Evolutionary conservation across 768 basidiomycete species (phyloP).

Genomic region (Suillus paluster): DNA sequence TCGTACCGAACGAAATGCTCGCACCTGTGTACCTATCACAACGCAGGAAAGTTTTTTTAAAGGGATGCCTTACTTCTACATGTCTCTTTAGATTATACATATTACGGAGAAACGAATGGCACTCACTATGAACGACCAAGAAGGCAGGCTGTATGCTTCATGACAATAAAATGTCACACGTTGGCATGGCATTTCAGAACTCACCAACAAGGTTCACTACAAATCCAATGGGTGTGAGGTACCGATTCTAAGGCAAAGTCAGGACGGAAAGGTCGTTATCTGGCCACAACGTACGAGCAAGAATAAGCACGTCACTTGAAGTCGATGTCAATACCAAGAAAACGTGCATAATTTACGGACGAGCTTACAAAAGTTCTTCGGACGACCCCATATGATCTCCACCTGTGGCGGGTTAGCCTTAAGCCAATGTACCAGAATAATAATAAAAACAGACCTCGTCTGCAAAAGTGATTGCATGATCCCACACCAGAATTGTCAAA

Average conservation of each 20-base stretch:
- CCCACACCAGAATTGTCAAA: slow-evolving; percentile 55
- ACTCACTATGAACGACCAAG: slow-evolving; percentile 11
- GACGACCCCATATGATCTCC: slow-evolving; percentile 40
- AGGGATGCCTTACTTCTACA: slow-evolving; percentile 11
- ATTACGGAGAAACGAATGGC: neutral
- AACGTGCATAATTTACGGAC: neutral
- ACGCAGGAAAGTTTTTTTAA: neutral
- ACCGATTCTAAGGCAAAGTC: slow-evolving; percentile 57
- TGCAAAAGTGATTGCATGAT: slow-evolving; percentile 42
- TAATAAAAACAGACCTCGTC: slow-evolving; percentile 39
- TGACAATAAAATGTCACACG: neutral
- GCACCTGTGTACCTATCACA: slow-evolving; percentile 37
- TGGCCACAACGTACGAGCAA: slow-evolving; percentile 35
- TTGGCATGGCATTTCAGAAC: neutral
- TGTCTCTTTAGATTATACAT: neutral
- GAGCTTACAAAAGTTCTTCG: slow-evolving; percentile 36
- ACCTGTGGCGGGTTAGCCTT: slow-evolving; percentile 28
- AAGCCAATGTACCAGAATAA: neutral
- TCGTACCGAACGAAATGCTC: slow-evolving; percentile 53
- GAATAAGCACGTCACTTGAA: slow-evolving; percentile 40
- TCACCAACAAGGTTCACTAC: slow-evolving; percentile 53
- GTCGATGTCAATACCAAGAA: neutral
- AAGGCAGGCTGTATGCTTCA: slow-evolving; percentile 20
- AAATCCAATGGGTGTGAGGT: slow-evolving; percentile 65
- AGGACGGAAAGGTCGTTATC: neutral